phyloP scores from a whole-genome alignment of 1,139 yeast genomes.

The Pichia sp. region DNA sequence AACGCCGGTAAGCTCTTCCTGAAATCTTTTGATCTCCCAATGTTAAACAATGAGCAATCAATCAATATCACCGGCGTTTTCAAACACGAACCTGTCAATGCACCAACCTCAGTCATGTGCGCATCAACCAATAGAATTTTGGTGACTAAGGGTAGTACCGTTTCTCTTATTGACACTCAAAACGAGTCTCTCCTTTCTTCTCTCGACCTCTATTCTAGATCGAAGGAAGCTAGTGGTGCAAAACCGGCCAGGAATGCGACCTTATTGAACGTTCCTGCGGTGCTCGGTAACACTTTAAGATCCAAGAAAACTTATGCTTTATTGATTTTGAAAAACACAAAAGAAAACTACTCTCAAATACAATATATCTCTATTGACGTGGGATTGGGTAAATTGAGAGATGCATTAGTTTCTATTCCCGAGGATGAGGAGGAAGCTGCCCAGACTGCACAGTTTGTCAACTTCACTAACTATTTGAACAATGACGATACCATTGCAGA shows the following conservation, averaged over 20 bases:
- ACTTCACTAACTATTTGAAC: slow-evolving; percentile 10
- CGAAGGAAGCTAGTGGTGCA: slow-evolving; percentile 16
- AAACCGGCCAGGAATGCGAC: slow-evolving; percentile 23
- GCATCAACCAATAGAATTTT: slow-evolving; percentile 42
- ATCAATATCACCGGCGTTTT: slow-evolving; percentile 16
- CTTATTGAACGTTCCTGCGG: slow-evolving; percentile 34
- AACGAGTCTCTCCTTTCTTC: slow-evolving; percentile 38
- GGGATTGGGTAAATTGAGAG: slow-evolving; percentile 65
- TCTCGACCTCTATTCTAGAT: slow-evolving; percentile 27
- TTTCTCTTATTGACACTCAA: slow-evolving; percentile 39
- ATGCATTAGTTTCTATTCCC: slow-evolving; percentile 54
- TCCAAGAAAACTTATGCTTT: slow-evolving; percentile 38
- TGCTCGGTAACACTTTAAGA: slow-evolving; percentile 37
- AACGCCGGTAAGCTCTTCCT: slow-evolving; percentile 11
- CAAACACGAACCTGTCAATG: slow-evolving; percentile 13
- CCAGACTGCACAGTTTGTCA: slow-evolving; percentile 6
- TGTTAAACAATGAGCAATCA: slow-evolving; percentile 14
- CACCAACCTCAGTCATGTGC: slow-evolving; percentile 22
- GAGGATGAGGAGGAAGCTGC: slow-evolving; percentile 3
- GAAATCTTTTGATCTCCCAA: slow-evolving; percentile 23
- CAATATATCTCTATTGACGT: slow-evolving; percentile 49
- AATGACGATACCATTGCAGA: slow-evolving; percentile 19
- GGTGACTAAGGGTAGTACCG: slow-evolving; percentile 33
- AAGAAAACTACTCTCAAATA: slow-evolving; percentile 38
- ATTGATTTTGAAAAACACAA: slow-evolving; percentile 35